A percentile compares a stretch with the other conserved stretches of the same genome.
Evolutionary conservation across 2,329 filamentous ascomycete species (phyloP).

Genomic region (Pseudogymnoascus sp.): DNA sequence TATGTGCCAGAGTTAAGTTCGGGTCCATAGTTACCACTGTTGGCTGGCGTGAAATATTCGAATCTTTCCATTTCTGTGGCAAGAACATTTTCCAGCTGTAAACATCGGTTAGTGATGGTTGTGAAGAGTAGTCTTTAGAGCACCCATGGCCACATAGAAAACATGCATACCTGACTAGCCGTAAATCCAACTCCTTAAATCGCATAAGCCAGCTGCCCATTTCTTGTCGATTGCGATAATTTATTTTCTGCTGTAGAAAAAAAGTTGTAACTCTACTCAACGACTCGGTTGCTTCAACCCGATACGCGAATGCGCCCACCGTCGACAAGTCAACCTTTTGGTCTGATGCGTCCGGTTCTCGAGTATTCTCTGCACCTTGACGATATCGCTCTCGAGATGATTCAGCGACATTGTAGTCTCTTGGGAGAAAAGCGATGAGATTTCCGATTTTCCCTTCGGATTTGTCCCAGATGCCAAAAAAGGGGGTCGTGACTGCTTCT

Average conservation of each 20-base stretch:
- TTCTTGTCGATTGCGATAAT: slow-evolving; percentile 31
- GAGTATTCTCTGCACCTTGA: slow-evolving; percentile 19
- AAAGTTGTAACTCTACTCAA: slow-evolving; percentile 36
- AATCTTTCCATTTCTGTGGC: slow-evolving; percentile 33
- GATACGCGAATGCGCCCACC: slow-evolving; percentile 32
- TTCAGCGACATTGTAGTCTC: slow-evolving; percentile 16
- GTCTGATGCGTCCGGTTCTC: slow-evolving; percentile 9
- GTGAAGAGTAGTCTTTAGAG: neutral
- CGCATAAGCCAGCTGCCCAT: slow-evolving; percentile 35
- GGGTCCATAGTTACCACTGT: slow-evolving; percentile 26
- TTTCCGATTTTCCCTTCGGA: slow-evolving; percentile 33
- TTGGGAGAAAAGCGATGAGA: slow-evolving; percentile 32
- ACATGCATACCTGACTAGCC: slow-evolving; percentile 31
- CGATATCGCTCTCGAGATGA: slow-evolving; percentile 9
- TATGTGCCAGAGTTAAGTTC: slow-evolving; percentile 29
- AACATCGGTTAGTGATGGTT: neutral
- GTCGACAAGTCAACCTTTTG: slow-evolving; percentile 26
- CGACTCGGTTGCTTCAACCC: slow-evolving; percentile 38
- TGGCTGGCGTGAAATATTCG: slow-evolving; percentile 25
- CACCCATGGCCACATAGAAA: neutral
- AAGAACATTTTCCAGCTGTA: slow-evolving; percentile 37
- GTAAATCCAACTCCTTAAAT: slow-evolving; percentile 39
- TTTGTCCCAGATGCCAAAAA: slow-evolving; percentile 38
- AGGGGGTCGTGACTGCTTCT: slow-evolving; percentile 34
- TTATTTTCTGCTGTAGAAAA: slow-evolving; percentile 36